phyloP scores from a whole-genome alignment of 257 asterid genomes.

The Primulina huaijiensis region DNA sequence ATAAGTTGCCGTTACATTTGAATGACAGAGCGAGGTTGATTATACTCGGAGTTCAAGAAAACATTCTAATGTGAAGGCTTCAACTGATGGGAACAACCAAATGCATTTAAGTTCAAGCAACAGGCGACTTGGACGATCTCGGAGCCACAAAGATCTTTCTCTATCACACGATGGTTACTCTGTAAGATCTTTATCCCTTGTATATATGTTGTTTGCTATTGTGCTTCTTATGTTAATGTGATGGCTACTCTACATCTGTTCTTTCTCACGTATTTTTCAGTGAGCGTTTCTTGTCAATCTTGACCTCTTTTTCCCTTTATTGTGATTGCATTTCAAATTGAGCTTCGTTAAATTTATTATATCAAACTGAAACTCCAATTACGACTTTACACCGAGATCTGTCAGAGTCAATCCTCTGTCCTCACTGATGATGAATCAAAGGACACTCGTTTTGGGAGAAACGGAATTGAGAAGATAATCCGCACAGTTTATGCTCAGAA shows the following conservation, averaged over 20 bases:
- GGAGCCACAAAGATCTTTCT: slow-evolving; percentile 53
- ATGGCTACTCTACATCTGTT: not conserved
- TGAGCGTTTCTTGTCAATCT: not conserved
- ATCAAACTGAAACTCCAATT: slow-evolving; percentile 13
- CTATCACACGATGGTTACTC: slow-evolving; percentile 67
- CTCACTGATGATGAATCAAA: slow-evolving; percentile 74
- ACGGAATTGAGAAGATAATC: slow-evolving; percentile 67
- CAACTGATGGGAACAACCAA: slow-evolving; percentile 33
- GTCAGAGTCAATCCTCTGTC: slow-evolving; percentile 75
- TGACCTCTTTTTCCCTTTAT: slow-evolving; percentile 1
- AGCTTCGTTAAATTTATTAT: slow-evolving; percentile 17
- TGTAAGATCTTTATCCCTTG: slow-evolving; percentile 45
- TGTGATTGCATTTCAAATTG: slow-evolving; percentile 9
- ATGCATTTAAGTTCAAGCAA: slow-evolving; percentile 34
- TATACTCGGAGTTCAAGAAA: slow-evolving; percentile 42
- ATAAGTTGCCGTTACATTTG: slow-evolving; percentile 21
- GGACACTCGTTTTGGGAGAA: slow-evolving; percentile 45
- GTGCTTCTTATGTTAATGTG: slow-evolving; percentile 7
- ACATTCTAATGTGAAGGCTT: slow-evolving; percentile 35
- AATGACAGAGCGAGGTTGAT: slow-evolving; percentile 61
- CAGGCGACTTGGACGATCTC: slow-evolving; percentile 54
- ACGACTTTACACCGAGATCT: slow-evolving; percentile 29
- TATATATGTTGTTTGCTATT: slow-evolving; percentile 1
- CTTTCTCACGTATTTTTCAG: slow-evolving; percentile 11
- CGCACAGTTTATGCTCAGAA: slow-evolving; percentile 63